Evolutionary conservation across 1,139 yeast species (phyloP), one percentile per base, ranked within the genome.

Genomic region (Martiniozyma asiatica): DNA sequence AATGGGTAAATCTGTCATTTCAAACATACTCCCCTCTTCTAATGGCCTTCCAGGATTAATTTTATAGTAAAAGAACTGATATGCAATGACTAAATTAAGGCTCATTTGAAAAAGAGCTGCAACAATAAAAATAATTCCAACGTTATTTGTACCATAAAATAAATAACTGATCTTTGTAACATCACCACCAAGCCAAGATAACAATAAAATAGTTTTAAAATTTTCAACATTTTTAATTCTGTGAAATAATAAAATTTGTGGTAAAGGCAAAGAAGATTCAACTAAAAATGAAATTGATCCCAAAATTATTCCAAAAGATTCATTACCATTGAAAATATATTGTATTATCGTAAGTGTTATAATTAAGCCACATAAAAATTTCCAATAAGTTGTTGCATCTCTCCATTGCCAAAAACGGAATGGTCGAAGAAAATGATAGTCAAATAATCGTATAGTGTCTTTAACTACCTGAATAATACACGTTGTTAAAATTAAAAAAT

Each of bases 181-280:
- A 55, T 85, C 96, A 31, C 96, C 95, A 37, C 89, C 77, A 8
- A 85, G 59, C 96, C 96, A 85, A 44, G 89, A 77, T 19, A 82
- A 57, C 28, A 85, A 53, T 30, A 85, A 58, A 22, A 87, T 68
- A 27, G 76, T 60, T 44, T 85, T 77, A 56, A 85, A 84, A 38
- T 89, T 89, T 41, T 77, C 77, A 6, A 79, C 73, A 1, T 82
- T 70, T 42, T 73, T 71, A 18, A 81, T 53, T 35, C 87, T 62
- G 47, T 73, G 67, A 33, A 82, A 66, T 35, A 82, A 59, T 20
- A 87, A 58, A 29, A 85, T 81, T 53, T 85, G 96, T 0, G 96
- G 96, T 30, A 85, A 58, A 3, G 96, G 96, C 35, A 85, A 59
- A 14, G 81, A 58, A n/a, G 89, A 73, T 48, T 85, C 96, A 15